These are phyloP conservation scores for Xerocomellus intermedius DNA, from an alignment of 768 basidiomycete species.

Conservation along the genomic window DNA sequence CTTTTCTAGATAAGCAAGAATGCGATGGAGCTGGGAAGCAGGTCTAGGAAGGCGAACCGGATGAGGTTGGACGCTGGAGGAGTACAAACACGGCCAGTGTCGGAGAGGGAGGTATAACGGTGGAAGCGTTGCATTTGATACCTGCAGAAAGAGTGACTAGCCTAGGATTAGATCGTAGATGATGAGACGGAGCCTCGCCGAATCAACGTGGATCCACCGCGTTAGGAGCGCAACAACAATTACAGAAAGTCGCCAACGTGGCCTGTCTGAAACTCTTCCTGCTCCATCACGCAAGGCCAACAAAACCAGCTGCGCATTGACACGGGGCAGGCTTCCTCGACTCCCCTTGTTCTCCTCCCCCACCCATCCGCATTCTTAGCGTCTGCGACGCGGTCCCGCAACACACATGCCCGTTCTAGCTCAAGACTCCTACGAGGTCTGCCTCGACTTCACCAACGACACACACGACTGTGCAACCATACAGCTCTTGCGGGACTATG, in stretches of 20 bases:
- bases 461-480: constrained; percentile 62
- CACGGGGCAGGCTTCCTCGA: constrained; percentile 26
- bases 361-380: constrained; percentile 18
- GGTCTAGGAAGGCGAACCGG: constrained; percentile 17
- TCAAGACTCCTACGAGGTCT: constrained; percentile 56
- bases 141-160: constrained; percentile 25
- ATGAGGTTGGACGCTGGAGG: constrained; percentile 10
- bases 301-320: constrained; percentile 29
- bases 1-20: constrained; percentile 26
- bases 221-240: constrained; percentile 30
- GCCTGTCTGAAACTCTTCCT: constrained; percentile 28
- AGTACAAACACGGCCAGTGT: constrained; percentile 20
- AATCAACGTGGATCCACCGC: constrained; percentile 31
- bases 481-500: constrained; percentile 65
- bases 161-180: constrained; percentile 15
- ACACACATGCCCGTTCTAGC: constrained; percentile 56
- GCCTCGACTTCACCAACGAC: constrained; percentile 70
- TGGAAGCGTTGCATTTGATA: constrained; percentile 31
- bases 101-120: constrained; percentile 18
- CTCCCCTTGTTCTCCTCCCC: constrained; percentile 15
- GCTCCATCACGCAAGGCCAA: constrained; percentile 32
- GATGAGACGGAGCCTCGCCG: constrained; percentile 17
- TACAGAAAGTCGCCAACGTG: constrained; percentile 23
- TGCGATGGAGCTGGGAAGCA: constrained; percentile 32
- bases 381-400: constrained; percentile 34